Base-by-base conservation (phyloP, 345 rosid species). In the Acer campestre region DNA sequence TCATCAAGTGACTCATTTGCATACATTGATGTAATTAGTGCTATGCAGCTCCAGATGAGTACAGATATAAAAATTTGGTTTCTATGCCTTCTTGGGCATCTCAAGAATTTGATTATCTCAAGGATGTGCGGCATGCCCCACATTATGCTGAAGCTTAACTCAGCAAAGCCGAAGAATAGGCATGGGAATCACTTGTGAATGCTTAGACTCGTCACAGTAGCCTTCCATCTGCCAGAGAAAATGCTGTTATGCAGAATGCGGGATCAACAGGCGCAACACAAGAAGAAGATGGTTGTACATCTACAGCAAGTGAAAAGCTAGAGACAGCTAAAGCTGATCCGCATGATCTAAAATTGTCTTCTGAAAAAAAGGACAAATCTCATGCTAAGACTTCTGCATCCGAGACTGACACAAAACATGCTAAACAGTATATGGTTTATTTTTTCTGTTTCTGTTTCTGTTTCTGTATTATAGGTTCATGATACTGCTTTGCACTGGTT, bases 1-100 rank as follows among this genome's bases (percentile, higher is more conserved):
- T 97, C 98, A 48, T 97, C 99, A 7, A 97, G 99, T 77, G 99
- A 97, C 84, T 94, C 98, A 56, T 94, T 89, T 80, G 93, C 99
- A 0, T 97, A 97, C 67, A 22, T 89, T 77, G 98, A 91, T 81
- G 80, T 75, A 79, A 84, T 88, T 80, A 91, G 91, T 80, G 72
- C 87, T 78, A 84, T 85, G 84, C 89, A 53, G 85, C 86, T 73
- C 96, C 87, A 56, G 95, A 96, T 56, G 93, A 89, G 35, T 85
- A 80, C 79, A 85, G 85, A 71, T 82, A 82, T 53, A 87, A 83
- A 82, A 85, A 80, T 77, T 73, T 73, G 75, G 59, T 76, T 74
- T 70, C 87, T 16, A 75, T 79, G 73, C 81, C 90, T 84, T 87
- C 88, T 59, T 86, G 98, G 90, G 90, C 89, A 58, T 75, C 89